Conservation (phyloP, 2,329 filamentous ascomycete species). For the Phyllosticta citrichinensis region DNA sequence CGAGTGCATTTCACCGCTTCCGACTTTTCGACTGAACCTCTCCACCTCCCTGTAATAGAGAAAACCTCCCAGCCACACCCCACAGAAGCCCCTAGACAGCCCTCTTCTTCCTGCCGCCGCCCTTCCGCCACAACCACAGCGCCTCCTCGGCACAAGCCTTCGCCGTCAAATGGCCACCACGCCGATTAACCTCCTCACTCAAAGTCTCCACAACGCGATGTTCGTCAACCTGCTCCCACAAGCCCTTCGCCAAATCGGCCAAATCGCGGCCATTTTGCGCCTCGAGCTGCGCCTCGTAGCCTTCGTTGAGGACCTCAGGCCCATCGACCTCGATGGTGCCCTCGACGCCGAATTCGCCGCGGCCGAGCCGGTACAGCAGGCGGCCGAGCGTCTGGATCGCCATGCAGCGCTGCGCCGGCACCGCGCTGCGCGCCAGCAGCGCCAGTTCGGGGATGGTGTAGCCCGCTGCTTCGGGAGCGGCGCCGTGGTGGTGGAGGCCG, state of each 20-base stretch:
- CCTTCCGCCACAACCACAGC: conserved; percentile 76
- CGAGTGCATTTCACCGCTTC: too few relatives aligned
- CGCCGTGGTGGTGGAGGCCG: conserved; percentile 87
- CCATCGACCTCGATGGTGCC: conserved; percentile 31
- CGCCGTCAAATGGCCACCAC: conserved; percentile 65
- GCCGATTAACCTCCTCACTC: conserved; percentile 60
- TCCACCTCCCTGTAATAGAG: too few relatives aligned
- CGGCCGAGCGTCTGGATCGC: conserved; percentile 86
- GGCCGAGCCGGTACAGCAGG: conserved; percentile 72
- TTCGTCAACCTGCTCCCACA: conserved; percentile 75
- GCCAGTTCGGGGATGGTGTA: conserved; percentile 87
- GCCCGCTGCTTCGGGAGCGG: conserved; percentile 84
- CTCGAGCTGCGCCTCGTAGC: conserved; percentile 34
- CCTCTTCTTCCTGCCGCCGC: conserved; percentile 52
- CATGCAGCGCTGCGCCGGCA: conserved; percentile 79
- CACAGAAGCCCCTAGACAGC: conserved; percentile 22
- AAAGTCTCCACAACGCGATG: conserved; percentile 68
- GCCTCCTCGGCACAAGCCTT: conserved; percentile 80
- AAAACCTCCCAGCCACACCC: background rate
- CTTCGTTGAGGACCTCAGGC: conserved; percentile 32
- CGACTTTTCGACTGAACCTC: too few relatives aligned
- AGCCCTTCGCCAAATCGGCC: conserved; percentile 51
- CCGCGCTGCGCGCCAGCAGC: conserved; percentile 66
- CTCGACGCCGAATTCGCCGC: conserved; percentile 56
- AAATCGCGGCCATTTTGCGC: conserved; percentile 32